Base-by-base conservation (phyloP, 2,329 filamentous ascomycete genomes). In the Chrysoporthe deuterocubensis region DNA sequence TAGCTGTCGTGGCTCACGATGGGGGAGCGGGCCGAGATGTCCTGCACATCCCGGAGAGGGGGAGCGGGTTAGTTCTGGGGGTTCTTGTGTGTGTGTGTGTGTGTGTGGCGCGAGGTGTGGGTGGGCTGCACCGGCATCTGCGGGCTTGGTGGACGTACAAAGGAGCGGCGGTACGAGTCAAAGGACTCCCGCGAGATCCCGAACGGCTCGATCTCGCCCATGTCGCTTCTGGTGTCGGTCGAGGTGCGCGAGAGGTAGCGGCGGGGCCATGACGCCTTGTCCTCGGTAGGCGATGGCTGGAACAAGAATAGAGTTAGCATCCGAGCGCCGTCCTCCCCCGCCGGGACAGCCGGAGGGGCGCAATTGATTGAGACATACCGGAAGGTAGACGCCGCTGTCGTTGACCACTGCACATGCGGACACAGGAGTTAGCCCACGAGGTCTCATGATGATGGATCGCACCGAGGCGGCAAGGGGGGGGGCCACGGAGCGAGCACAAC, bases 101-200 rank as follows among this genome's bases (percentile, higher is more conserved):
- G 26, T 26, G 26, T 26, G 26, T 26, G 26, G 26, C 26, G 26
- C 26, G 26, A 26, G 26, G 26, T 26, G 26, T 26, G 26, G 26
- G 26, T n/a, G n/a, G 8, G 9, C 26, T 11, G 44, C 48, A 16
- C 3, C n/a, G n/a, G 37, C 5, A 42, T 14, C 4, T 14, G 16
- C 14, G 40, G 50, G 44, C n/a, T 26, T 26, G 26, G 37, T 62
- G 44, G 16, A 84, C 91, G 73, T 86, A 97, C 95, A 82, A 98
- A 98, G 71, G 94, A 97, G 75, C 96, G 89, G 71, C 96, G 87
- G 81, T 98, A 98, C 3, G 94, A 97, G 78, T 98, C 96, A 76
- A 98, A 98, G 1, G 94, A 97, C 81, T 98, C 96, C 75, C 95
- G 88, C 48, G 94, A 97, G 77, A 98, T 98, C 71, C 92, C 93